Conservation (phyloP, 164 flowering plant species). For the Stephania japonica region DNA sequence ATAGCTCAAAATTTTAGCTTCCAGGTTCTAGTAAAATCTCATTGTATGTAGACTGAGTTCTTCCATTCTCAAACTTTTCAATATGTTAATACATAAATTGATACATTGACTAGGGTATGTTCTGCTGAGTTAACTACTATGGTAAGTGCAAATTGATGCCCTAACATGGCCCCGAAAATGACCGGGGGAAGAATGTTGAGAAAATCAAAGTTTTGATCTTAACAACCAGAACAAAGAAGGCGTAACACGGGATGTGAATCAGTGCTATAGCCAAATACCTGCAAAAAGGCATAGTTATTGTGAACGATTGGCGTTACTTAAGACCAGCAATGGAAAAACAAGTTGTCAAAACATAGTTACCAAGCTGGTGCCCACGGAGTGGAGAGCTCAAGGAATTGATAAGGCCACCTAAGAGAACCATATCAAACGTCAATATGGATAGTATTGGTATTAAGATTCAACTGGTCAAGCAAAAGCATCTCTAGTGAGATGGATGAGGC, state of each 20-base stretch:
- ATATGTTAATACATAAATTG: too few relatives aligned
- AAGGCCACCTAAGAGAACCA: conserved; percentile 74
- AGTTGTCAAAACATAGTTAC: conserved; percentile 24
- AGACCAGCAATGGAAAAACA: background rate
- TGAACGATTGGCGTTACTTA: background rate
- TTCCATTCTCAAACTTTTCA: too few relatives aligned
- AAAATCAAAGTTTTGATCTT: conserved; percentile 31
- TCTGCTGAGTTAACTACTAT: background rate
- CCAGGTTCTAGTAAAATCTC: too few relatives aligned
- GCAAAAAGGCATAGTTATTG: conserved; percentile 6
- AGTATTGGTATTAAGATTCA: too few relatives aligned
- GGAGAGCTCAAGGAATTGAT: conserved; percentile 70
- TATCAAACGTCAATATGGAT: too few relatives aligned
- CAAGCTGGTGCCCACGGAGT: conserved; percentile 75
- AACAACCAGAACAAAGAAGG: conserved; percentile 33
- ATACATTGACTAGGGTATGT: too few relatives aligned
- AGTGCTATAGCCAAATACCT: conserved; percentile 56
- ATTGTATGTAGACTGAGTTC: too few relatives aligned
- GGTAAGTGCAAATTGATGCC: background rate
- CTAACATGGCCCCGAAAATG: conserved; percentile 32
- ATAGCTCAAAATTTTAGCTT: too few relatives aligned
- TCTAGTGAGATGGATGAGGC: too few relatives aligned
- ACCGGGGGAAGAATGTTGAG: conserved; percentile 43
- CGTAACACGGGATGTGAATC: conserved; percentile 58
- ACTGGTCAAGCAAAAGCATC: too few relatives aligned